Evolutionary conservation across 1,284 basidiomycete species (phyloP), one percentile per base, ranked within the genome.

Genomic region (Tranzscheliella williamsii): DNA sequence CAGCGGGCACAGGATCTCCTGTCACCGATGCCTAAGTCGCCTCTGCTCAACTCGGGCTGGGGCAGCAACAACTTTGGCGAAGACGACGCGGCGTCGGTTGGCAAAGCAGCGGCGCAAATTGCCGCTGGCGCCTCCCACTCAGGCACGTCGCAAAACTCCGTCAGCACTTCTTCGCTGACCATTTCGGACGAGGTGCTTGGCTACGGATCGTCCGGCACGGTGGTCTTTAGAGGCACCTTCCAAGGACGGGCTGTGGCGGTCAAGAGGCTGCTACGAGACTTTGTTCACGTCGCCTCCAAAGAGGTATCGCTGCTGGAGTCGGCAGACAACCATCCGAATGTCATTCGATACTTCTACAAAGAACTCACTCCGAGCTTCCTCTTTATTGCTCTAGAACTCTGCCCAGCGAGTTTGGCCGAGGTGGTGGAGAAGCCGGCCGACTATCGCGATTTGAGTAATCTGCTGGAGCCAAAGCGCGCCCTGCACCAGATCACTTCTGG

Each of bases 231-330:
- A 73, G 94, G 95, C 4, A 90, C 90, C 4, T 86, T 97, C 41
- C 94, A 97, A 80, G 92, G 91, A 1, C 86, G 95, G 42, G 89
- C 92, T 0, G 94, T 98, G 1, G 94, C 94, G 5, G 93, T 98
- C 57, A 98, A 98, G 79, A 88, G 95, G 1, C 84, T 98, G 12
- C 83, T 98, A 21, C 88, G 88, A 67, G 93, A 97, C 78, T 98
- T 97, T 75, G 91, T 95, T 38, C 92, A 91, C 0, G 85, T 98
- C 24, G 93, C 94, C 1, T 85, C 88, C 8, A 89, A 94, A 47
- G 95, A 98, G 81, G 93, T 97, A 20, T 87, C 86, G 73, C 85
- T 98, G 33, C 83, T 98, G 2, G 93, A 96, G 75, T 90, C 89
- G 9, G 73, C 75, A 31, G 95, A 98, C 80, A 91, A 96, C 76